Conservation (phyloP, 805 yeast species). For the Geotrichum ghanense region DNA sequence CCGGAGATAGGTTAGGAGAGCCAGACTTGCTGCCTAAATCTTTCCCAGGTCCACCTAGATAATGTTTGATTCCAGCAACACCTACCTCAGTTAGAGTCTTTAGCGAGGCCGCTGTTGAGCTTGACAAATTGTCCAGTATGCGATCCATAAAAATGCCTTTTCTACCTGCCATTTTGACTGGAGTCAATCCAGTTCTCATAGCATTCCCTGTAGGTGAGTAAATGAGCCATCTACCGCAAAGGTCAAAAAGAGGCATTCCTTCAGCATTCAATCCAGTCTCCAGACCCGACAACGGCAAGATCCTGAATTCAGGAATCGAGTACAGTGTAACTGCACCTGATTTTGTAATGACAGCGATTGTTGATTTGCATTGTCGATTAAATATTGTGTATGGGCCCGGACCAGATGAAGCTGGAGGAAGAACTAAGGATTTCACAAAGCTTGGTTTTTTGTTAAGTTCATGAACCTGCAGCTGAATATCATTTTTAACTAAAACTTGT, state of each 20-base stretch:
- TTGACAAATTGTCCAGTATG: conserved; percentile 37
- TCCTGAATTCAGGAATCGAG: conserved; percentile 6
- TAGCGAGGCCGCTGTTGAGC: conserved; percentile 39
- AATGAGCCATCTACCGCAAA: conserved; percentile 39
- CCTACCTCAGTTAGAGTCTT: conserved; percentile 39
- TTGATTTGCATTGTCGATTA: conserved; percentile 5
- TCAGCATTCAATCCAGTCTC: conserved; percentile 17
- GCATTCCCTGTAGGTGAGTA: conserved; percentile 27
- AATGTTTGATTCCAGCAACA: conserved; percentile 31
- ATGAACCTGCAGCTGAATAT: conserved; percentile 6
- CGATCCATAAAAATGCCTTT: conserved; percentile 35
- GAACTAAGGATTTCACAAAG: conserved; percentile 6
- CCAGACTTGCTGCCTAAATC: conserved; percentile 5
- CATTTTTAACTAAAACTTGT: conserved; percentile 4
- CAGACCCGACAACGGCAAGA: conserved; percentile 12
- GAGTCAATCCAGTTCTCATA: conserved; percentile 19
- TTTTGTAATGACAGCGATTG: conserved; percentile 13
- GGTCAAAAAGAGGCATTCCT: conserved; percentile 35
- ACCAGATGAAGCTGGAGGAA: conserved; percentile 13
- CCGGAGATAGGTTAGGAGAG: background rate
- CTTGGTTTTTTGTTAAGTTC: conserved; percentile 1
- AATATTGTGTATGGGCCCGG: conserved; percentile 10
- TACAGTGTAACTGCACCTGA: conserved; percentile 16
- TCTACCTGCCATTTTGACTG: conserved; percentile 35
- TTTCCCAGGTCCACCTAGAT: conserved; percentile 22